Evolutionary conservation across 805 yeast genomes (phyloP).

Genomic region (Ogataea wickerhamii): DNA sequence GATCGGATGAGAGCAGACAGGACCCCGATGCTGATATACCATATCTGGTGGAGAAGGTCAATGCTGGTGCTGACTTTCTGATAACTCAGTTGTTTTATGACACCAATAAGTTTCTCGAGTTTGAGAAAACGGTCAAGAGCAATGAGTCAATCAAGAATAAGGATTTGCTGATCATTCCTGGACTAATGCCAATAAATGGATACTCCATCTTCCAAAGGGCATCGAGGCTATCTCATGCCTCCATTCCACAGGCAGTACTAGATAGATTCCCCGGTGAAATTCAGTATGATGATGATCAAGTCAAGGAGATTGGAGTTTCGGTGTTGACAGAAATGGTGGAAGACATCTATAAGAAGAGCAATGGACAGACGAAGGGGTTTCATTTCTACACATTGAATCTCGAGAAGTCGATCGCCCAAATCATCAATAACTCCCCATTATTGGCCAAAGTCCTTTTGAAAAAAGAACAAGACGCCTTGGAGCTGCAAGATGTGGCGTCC

Average conservation of each 20-base stretch:
- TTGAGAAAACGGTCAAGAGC: constrained; percentile 50
- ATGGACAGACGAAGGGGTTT: constrained; percentile 67
- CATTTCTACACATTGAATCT: constrained; percentile 91
- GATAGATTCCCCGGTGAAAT: constrained; percentile 53
- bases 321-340: constrained; percentile 61
- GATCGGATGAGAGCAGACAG: constrained; percentile 64
- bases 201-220: constrained; percentile 81
- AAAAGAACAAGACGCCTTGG: constrained; percentile 29
- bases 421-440: constrained; percentile 60
- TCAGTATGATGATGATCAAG: constrained; percentile 71
- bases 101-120: constrained; percentile 67
- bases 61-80: constrained; percentile 94
- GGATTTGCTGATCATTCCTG: constrained; percentile 68
- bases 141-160: constrained; percentile 34
- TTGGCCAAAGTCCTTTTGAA: constrained; percentile 46
- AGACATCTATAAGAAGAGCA: constrained; percentile 49
- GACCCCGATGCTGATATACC: constrained; percentile 69
- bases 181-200: constrained; percentile 88
- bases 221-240: constrained; percentile 82
- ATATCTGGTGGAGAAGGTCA: constrained; percentile 73
- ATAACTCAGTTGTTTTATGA: constrained; percentile 91
- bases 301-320: constrained; percentile 80
- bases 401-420: constrained; percentile 87
- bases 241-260: constrained; percentile 59
- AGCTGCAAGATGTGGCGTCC: constrained; percentile 31